Evolutionary conservation across 495 filamentous ascomycete genomes (phyloP).

Genomic region (Penicillium turbatum): DNA sequence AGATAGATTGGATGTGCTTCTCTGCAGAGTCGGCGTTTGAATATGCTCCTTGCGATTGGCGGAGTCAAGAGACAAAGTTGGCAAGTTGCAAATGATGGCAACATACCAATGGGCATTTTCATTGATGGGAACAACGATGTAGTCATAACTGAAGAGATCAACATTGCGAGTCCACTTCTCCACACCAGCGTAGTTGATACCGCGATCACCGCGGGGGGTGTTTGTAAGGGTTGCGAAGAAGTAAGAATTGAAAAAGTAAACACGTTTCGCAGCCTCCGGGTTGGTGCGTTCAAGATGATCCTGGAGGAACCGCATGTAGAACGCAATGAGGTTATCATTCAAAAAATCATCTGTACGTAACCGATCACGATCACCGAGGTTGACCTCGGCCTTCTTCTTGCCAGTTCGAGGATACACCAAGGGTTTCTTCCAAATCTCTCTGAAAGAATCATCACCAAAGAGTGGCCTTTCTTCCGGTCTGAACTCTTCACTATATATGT

Average conservation of each 20-base stretch:
- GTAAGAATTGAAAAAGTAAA: constrained; percentile 89
- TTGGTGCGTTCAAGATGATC: constrained; percentile 54
- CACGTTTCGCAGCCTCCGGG: constrained; percentile 53
- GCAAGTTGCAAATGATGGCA: constrained; percentile 91
- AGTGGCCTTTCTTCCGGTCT: constrained; percentile 7
- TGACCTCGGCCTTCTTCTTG: constrained; percentile 68
- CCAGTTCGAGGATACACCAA: constrained; percentile 67
- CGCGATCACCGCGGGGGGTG: constrained; percentile 48
- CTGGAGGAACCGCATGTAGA: constrained; percentile 77
- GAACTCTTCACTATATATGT: background rate
- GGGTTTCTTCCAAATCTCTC: constrained; percentile 45
- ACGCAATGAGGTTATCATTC: constrained; percentile 88
- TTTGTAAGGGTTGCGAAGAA: constrained; percentile 76
- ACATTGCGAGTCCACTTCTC: constrained; percentile 85
- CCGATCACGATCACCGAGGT: constrained; percentile 71
- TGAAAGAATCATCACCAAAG: constrained; percentile 13
- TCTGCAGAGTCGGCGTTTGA: background rate
- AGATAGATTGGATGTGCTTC: constrained; percentile 13
- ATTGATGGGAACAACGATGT: constrained; percentile 87
- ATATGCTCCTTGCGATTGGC: constrained; percentile 11
- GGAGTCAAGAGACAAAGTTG: constrained; percentile 38
- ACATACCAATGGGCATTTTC: constrained; percentile 88
- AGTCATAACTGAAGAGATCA: constrained; percentile 82
- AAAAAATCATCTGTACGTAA: constrained; percentile 81
- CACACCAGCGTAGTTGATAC: constrained; percentile 76